Evolutionary conservation across 371 early-diverging fungal genomes (phyloP), one percentile per base, ranked within the genome.

Genomic region (Dipsacomyces acuminosporus): DNA sequence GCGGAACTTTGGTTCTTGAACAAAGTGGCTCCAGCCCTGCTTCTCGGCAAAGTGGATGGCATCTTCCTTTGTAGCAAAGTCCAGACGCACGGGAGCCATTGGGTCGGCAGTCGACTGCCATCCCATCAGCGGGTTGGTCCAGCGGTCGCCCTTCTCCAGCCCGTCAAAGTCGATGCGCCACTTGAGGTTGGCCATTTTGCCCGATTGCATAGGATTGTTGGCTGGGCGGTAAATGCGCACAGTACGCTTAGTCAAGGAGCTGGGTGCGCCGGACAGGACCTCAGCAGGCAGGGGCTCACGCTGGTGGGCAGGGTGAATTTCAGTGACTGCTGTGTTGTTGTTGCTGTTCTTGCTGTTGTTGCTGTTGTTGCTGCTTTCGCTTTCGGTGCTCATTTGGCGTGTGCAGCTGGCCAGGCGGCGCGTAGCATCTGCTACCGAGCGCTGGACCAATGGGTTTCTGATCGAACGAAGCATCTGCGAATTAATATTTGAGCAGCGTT

Each of bases 41-140:
- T 87, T 88, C 69, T 93, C 92, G 20, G 94, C 94, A 75, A 95
- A 97, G 30, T 72, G 70, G 54, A 95, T 83, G 17, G 98, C 98
- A 34, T 87, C 90, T 61, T 95, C 92, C 75, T 89, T 90, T 38
- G 82, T 72, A 18, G 58, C 36, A 76, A 97, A 97, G 73, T 89
- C 88, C 76, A 94, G 73, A n/a, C 76, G 65, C 50, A 94, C 72
- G 8, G 88, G 87, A 73, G 94, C 89, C 73, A 90, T 80, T 43
- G 84, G 78, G 75, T 97, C 95, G 25, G 86, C 80, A 55, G 90
- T 90, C 58, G 86, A 85, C 45, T 90, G 81, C 97, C 95, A 96
- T 26, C 94, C 96, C 80, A 95, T 94, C 49, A 94, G 64, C 48
- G 86, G 88, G 74, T 97, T 97, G 61, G 88, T 88, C 90, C 94